Percentiles rank a stretch among this genome's conserved stretches.
Conservation (phyloP, 108 stramenopile genomes). For the Cyclotella choctawhatcheeana region DNA sequence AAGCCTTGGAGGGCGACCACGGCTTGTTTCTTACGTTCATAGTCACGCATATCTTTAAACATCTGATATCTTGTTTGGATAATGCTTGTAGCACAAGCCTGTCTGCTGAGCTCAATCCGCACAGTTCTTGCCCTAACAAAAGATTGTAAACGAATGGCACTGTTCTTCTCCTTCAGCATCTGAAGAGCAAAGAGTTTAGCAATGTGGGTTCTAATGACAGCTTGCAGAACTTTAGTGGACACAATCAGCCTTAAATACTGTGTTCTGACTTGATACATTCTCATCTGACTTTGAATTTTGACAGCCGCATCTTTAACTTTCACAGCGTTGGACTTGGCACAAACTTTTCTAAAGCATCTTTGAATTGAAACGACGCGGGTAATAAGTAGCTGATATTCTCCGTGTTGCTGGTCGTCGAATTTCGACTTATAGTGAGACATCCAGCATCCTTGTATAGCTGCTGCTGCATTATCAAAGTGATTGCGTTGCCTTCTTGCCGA, state of each 20-base stretch:
- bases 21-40: neutral
- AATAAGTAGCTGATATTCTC: neutral
- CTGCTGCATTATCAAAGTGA: neutral
- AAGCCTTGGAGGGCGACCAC: neutral
- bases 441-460: conserved; percentile 8
- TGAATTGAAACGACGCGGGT: neutral
- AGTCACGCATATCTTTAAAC: neutral
- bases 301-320: neutral
- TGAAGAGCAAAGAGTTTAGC: neutral
- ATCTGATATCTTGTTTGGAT: neutral
- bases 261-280: neutral
- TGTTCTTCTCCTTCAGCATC: neutral
- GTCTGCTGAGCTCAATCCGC: neutral
- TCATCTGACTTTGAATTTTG: neutral
- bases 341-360: neutral
- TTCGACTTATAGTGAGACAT: neutral
- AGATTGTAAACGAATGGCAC: conserved; percentile 2
- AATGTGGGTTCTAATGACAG: conserved; percentile 5
- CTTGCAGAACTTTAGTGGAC: neutral
- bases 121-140: neutral
- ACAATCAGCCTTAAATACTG: neutral
- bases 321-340: neutral
- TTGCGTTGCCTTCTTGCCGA: neutral
- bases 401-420: neutral
- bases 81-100: neutral